Base-by-base conservation (phyloP, 2,329 filamentous ascomycete genomes). In the Hypoxylon sp. region DNA sequence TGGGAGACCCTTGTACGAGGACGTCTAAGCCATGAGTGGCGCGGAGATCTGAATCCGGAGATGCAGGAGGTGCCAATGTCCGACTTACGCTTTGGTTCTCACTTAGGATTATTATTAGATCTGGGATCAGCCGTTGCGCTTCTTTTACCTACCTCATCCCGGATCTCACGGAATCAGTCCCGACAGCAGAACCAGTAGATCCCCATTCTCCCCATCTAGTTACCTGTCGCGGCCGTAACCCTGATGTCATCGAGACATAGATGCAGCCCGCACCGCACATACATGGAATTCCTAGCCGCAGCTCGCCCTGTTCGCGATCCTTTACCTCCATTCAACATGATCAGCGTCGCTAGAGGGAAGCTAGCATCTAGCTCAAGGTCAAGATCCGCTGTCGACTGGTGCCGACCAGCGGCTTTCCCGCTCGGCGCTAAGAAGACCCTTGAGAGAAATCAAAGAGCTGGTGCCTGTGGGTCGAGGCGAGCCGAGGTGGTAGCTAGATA, bases 391-490 rank as follows among this genome's bases (percentile, higher is more conserved):
- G 33, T 45, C 37, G 42, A 38, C 27, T 31, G 49, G 47, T 55
- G 51, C 52, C 55, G 55, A 55, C 55, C 42, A 50, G 37, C 31
- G 48, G 10, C 47, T 45, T 54, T 46, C 49, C 55, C 47, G 48
- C 43, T 41, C 15, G 9, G 48, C 55, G 55, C 55, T 56, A 49
- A 52, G 50, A 38, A 38, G 31, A 35, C 37, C 43, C 47, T 29
- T 51, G 37, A 40, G 42, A 50, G 55, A 52, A 55, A 52, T 43
- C 20, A 35, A n/a, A 45, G 29, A 50, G 18, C 17, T 27, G 24
- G 33, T 37, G 20, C 27, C 21, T n/a, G 18, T 7, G 27, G 3
- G 18, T 18, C 5, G 40, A 31, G 31, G 35, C 46, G 40, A 18
- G 27, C 29, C 9, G 15, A 29, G 3, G 9, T 29, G 9, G 27